Conservation (phyloP, 805 yeast species). For the Saccharomyces eubayanus region DNA sequence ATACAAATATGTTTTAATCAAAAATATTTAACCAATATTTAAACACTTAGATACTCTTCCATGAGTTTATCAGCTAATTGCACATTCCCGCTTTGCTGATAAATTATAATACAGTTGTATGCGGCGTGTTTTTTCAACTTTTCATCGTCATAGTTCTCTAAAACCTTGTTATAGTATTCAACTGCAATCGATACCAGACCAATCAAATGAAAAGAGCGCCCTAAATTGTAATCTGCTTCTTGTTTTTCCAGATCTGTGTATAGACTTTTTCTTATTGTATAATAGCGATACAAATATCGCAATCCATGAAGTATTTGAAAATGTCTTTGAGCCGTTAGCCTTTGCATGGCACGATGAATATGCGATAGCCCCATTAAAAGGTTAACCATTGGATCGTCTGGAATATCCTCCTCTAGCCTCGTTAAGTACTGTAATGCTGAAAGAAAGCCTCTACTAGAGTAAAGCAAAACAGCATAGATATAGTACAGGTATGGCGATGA, state of each 20-base stretch:
- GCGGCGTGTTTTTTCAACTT: constrained; percentile 76
- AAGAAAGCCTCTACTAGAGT: constrained; percentile 72
- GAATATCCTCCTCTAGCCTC: constrained; percentile 58
- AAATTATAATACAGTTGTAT: constrained; percentile 70
- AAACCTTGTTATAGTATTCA: constrained; percentile 61
- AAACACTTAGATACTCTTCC: constrained; percentile 53
- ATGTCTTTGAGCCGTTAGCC: constrained; percentile 79
- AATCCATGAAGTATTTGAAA: constrained; percentile 82
- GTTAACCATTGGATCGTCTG: constrained; percentile 71
- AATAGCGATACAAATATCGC: constrained; percentile 66
- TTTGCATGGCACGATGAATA: constrained; percentile 84
- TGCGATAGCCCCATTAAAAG: constrained; percentile 71
- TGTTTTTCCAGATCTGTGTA: constrained; percentile 43
- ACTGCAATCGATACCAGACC: constrained; percentile 72
- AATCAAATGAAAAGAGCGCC: constrained; percentile 73
- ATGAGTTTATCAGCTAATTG: constrained; percentile 54
- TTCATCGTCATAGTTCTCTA: constrained; percentile 44
- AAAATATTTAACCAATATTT: constrained; percentile 2
- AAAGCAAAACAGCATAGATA: constrained; percentile 72
- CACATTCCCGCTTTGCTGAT: constrained; percentile 66
- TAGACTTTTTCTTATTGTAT: constrained; percentile 38
- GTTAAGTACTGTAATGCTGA: constrained; percentile 74
- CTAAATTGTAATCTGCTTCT: constrained; percentile 78
- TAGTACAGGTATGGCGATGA: constrained; percentile 63
- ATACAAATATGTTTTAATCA: background rate